A percentile compares a stretch with the other conserved stretches of the same genome.
These are phyloP conservation scores for Aspergillus transmontanensis DNA, from an alignment of 2,329 filamentous ascomycete species.

Conservation along the genomic window DNA sequence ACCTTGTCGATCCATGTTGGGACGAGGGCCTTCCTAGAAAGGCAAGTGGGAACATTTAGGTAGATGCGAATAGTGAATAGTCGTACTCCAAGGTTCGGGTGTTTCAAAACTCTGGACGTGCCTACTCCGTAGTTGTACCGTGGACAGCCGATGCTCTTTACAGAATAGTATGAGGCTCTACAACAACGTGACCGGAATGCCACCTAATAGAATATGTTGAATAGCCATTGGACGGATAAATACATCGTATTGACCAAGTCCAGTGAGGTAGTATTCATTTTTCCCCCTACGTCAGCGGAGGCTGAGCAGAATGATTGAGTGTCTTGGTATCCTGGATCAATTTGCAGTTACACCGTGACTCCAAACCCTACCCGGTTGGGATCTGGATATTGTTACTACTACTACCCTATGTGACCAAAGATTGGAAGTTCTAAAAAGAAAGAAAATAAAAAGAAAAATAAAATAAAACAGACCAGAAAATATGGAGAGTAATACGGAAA, in stretches of 20 bases:
- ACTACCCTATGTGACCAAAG: too few relatives aligned
- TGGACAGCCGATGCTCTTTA: not conserved
- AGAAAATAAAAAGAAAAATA: too few relatives aligned
- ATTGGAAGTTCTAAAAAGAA: not conserved
- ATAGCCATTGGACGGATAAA: not conserved
- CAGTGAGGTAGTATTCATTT: not conserved
- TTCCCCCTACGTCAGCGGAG: not conserved
- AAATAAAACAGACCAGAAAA: too few relatives aligned
- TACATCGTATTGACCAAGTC: not conserved
- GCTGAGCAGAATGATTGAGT: not conserved
- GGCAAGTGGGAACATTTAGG: not conserved
- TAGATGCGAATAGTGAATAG: not conserved
- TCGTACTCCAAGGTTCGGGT: not conserved
- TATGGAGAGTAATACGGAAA: not conserved
- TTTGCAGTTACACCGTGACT: not conserved
- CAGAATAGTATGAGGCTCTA: not conserved
- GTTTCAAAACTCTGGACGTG: not conserved
- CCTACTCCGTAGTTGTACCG: not conserved
- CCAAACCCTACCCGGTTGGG: not conserved
- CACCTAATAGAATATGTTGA: not conserved
- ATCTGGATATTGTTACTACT: not conserved
- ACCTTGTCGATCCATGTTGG: not conserved
- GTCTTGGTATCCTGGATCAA: not conserved
- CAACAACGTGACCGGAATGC: not conserved
- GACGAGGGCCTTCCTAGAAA: not conserved